Evolutionary conservation across 2,329 filamentous ascomycete genomes (phyloP), one percentile per base, ranked within the genome.

Genomic region (Apiospora pterosperma): DNA sequence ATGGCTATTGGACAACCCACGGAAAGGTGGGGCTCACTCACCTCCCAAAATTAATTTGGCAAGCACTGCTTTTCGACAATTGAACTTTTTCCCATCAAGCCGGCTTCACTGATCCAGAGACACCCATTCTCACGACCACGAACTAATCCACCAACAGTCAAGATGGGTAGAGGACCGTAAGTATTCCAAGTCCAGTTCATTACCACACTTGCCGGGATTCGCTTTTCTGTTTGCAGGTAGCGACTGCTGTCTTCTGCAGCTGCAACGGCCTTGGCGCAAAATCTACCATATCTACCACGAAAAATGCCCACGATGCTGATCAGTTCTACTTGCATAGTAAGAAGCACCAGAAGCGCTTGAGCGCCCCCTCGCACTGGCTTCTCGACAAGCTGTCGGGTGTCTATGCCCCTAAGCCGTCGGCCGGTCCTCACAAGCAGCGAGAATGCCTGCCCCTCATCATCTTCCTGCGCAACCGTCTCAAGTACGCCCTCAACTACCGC

Each of bases 341-440:
- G 90, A 97, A 97, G 92, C 96, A 99, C 87, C 95, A 98, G 86
- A 98, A 99, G 94, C 94, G 96, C 88, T 89, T 98, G 81, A 96
- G 92, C 85, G 96, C 96, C 82, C 96, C 96, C 81, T 96, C 92
- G 82, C 96, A 98, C 91, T 99, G 96, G 96, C 92, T 99, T 81
- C 88, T 99, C 83, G 96, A 99, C 92, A 99, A 99, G 86, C 89
- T 99, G 81, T 97, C 93, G 83, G 96, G 96, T 81, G 86, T 88
- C 84, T 95, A 92, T 79, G 90, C 88, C 75, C 89, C 89, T 76
- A 84, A 85, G 77, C 86, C 89, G 72, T 89, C 88, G 71, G 79
- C 88, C 76, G 96, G 96, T 92, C 96, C 96, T 84, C 95, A 98
- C 92, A 99, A 99, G 92, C 89, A 96, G 82, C 92, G 96, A 82